Evolutionary conservation across 225 moss, liverwort and hornwort genomes (phyloP), one percentile per base, ranked within the genome.

Genomic region (Antitrichia curtipendula): DNA sequence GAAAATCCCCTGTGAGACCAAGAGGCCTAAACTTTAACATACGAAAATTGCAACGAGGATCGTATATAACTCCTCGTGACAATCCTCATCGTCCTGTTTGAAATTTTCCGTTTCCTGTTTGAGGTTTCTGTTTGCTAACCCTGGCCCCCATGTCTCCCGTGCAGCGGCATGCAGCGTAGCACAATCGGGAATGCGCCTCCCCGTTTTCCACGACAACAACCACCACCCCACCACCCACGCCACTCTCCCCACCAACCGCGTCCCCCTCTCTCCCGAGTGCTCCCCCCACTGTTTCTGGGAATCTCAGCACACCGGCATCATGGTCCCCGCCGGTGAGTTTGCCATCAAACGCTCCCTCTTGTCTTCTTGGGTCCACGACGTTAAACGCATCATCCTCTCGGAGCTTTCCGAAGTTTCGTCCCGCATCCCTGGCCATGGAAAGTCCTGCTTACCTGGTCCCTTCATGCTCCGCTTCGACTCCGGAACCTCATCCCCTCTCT

Each of bases 381-480:
- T 94, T 58, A 93, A 90, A 43, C 23, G 24, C 22, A 70, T 94
- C 4, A 31, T 94, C 60, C 53, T 47, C 27, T 56, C 83, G 9
- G 95, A 95, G 86, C 88, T 94, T 40, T 70, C 78, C 52, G 90
- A 89, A 50, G 85, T 63, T 11, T 84, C 91, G 40, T 72, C 61
- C 4, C 84, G 87, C 8, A 82, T 95, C 49, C 63, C 86, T 34
- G 92, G 89, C 29, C 84, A 87, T 12, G 89, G 91, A 28, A 87
- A 78, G 45, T 89, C 89, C 8, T 95, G 93, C 61, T 52, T 94
- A 82, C 23, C 93, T 82, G 32, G 95, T 91, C 25, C 78, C 29
- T 85, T 94, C 83, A 28, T 92, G 85, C 6, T 95, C 2, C 92
- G 94, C 4, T 94, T 94, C 60, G 94, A 94, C 3, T 66, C 40